Evolutionary conservation across 768 basidiomycete species (phyloP), one percentile per base, ranked within the genome.

Genomic region (Hypholoma sublateritium): DNA sequence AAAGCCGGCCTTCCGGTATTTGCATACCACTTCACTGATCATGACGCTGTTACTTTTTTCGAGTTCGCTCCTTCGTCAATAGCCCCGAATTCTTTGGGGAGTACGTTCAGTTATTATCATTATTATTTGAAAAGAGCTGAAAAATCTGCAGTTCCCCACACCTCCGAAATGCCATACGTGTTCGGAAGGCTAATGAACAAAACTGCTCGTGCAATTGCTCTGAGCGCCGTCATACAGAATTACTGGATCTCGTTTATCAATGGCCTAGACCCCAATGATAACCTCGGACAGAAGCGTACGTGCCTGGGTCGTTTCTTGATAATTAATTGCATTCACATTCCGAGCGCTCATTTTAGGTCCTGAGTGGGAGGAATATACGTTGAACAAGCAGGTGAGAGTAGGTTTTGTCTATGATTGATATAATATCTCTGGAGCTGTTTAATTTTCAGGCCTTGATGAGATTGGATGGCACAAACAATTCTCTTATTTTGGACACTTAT

Each of bases 1-100:
- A 66, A 66, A 5, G 70, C 52, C 4, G 74, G 74, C 4, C 65
- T 72, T 11, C 68, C 67, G 50, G 63, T 69, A 9, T 78, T 67
- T 56, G 74, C 69, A 5, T 80, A 79, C 59, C 55, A 72, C 2
- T 79, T 78, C 59, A 73, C 70, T 1, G 73, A 77, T 41, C 72
- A 54, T 7, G 57, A 55, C 44, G 60, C 51, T 5, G 48, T 50
- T 19, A 35, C 41, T 7, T 41, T 51, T 2, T 57, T 50, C 8
- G 45, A 53, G 8, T 36, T 61, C 21, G 49, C 48, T 5, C 25
- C 69, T 2, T 65, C 70, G 19, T 56, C 67, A 5, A 48, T 50
- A 1, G 44, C 41, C 16, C 32, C 63, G 17, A 63, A 68, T 19
- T 56, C 53, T 16, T 39, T 68, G 11, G 73, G 72, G 60, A 66